Evolutionary conservation across 176 grass and related monocot species (phyloP).

Genomic region (Coix lacrymajobi): DNA sequence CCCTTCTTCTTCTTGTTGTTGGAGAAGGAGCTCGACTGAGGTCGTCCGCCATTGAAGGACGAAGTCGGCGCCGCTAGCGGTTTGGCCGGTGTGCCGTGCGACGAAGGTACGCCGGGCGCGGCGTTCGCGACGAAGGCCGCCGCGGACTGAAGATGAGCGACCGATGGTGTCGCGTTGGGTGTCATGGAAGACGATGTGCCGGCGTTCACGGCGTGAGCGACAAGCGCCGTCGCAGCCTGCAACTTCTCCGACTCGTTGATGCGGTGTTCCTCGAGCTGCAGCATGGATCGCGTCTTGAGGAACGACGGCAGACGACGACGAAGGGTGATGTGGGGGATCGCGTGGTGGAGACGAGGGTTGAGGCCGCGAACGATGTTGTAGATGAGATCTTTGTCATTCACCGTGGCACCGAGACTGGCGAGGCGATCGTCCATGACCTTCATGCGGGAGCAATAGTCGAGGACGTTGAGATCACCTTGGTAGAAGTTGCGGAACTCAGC

Average conservation of each 20-base stretch:
- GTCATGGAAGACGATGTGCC: background rate
- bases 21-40: too few species aligned
- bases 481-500: too few species aligned
- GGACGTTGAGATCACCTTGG: background rate
- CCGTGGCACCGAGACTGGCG: background rate
- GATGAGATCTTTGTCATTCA: background rate
- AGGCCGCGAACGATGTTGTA: background rate
- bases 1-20: background rate
- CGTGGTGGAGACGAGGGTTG: background rate
- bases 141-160: background rate
- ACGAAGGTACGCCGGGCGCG: too few species aligned
- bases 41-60: background rate
- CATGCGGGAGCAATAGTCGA: background rate
- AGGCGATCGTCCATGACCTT: background rate
- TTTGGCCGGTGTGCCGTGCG: too few species aligned
- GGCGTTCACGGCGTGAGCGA: background rate
- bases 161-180: background rate
- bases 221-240: background rate
- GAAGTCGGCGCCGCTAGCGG: too few species aligned
- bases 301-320: background rate
- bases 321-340: background rate
- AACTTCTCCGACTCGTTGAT: background rate
- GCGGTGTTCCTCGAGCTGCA: background rate
- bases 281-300: background rate
- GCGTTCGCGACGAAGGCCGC: background rate